phyloP scores from a whole-genome alignment of 2,329 filamentous ascomycete species.

The Zarea fungicola region DNA sequence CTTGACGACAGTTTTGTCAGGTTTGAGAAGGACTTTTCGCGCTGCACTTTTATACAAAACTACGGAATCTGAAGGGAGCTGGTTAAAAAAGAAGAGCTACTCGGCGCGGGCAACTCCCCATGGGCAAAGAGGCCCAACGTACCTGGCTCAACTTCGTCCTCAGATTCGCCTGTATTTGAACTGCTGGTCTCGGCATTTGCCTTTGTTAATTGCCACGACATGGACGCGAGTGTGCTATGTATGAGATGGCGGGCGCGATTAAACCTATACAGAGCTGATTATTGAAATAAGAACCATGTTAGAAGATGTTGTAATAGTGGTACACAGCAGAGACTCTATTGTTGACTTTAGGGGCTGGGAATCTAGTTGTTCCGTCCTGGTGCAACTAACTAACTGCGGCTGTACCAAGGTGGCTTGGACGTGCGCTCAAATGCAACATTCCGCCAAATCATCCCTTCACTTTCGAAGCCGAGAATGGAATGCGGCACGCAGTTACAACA shows the following conservation, averaged over 20 bases:
- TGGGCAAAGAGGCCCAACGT: constrained; percentile 1
- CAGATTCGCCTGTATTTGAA: constrained; percentile 15
- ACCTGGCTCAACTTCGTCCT: constrained; percentile 22
- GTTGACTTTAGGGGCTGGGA: not conserved
- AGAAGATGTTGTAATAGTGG: not conserved
- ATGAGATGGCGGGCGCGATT: no score
- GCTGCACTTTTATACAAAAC: constrained; percentile 19
- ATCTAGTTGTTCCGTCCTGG: not conserved
- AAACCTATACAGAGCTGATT: no score
- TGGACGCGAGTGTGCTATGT: not conserved
- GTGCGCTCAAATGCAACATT: no score
- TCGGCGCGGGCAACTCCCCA: no score
- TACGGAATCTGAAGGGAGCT: constrained; percentile 14
- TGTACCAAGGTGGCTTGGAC: no score
- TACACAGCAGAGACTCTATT: not conserved
- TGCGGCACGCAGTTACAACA: no score
- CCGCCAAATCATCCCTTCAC: no score
- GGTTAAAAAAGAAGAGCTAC: constrained; percentile 11
- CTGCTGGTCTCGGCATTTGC: not conserved
- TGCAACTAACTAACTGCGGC: no score
- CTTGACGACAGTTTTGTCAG: constrained; percentile 22
- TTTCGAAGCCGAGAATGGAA: no score
- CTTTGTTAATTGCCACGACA: not conserved
- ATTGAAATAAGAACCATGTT: not conserved
- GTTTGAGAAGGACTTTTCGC: constrained; percentile 20